phyloP scores from a whole-genome alignment of 441 rosid species.

The Populus trichocarpa region DNA sequence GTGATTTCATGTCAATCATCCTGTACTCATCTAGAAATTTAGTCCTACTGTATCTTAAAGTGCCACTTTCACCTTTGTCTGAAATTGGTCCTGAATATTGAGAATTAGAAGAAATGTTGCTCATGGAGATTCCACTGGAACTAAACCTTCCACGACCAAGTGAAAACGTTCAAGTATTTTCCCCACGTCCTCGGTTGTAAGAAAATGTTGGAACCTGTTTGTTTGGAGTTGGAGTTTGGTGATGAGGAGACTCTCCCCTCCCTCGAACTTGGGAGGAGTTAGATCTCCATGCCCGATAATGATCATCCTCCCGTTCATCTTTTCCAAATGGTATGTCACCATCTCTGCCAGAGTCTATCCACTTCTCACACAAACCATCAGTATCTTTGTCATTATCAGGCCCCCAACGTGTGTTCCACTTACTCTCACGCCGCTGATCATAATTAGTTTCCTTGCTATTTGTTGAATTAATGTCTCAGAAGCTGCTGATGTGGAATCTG shows the following conservation, averaged over 20 bases:
- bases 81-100: conserved; percentile 41
- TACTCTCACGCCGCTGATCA: conserved; percentile 93
- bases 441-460: conserved; percentile 63
- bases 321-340: conserved; percentile 53
- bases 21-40: conserved; percentile 76
- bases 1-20: conserved; percentile 49
- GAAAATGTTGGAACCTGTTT: conserved; percentile 66
- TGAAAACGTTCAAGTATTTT: conserved; percentile 50
- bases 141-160: conserved; percentile 62
- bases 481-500: no score
- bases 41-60: conserved; percentile 68
- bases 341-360: conserved; percentile 69
- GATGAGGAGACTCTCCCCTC: conserved; percentile 72
- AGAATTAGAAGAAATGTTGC: conserved; percentile 37
- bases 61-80: conserved; percentile 59
- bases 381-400: conserved; percentile 75
- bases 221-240: conserved; percentile 49
- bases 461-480: no score
- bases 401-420: conserved; percentile 99
- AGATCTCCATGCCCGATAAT: conserved; percentile 85
- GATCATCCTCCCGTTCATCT: conserved; percentile 76
- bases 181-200: conserved; percentile 71
- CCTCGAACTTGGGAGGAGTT: conserved; percentile 61
- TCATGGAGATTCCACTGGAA: conserved; percentile 51
- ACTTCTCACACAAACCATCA: conserved; percentile 56